These are phyloP conservation scores for Apiospora phragmitis DNA, from an alignment of 2,329 filamentous ascomycete genomes.

Conservation along the genomic window DNA sequence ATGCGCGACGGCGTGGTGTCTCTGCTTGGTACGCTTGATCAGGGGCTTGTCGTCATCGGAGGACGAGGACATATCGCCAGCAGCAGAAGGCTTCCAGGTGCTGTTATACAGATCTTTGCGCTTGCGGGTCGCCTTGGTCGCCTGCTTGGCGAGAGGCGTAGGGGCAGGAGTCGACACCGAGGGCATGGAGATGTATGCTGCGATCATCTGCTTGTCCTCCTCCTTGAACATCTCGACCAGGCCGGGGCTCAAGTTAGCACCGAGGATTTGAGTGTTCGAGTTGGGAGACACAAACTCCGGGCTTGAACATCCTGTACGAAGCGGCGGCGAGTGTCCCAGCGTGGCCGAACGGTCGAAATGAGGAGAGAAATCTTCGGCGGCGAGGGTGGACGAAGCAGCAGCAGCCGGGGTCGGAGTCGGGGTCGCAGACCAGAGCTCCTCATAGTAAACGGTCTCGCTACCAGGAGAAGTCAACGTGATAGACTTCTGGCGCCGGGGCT, in stretches of 20 bases:
- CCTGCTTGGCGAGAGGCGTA: neutral
- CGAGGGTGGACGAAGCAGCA: neutral
- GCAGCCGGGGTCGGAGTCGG: no score
- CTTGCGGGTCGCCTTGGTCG: neutral
- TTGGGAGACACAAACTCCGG: neutral
- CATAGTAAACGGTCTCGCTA: no score
- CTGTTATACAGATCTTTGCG: neutral
- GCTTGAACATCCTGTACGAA: accelerated
- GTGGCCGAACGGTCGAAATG: neutral
- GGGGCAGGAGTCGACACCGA: neutral
- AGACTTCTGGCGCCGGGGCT: no score
- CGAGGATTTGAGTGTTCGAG: neutral
- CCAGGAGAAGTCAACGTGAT: neutral
- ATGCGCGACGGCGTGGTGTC: neutral
- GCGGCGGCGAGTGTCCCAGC: neutral
- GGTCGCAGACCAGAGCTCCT: no score
- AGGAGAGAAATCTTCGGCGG: neutral
- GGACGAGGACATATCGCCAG: neutral
- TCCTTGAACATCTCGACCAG: neutral
- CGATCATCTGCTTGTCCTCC: neutral
- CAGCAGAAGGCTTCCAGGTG: neutral
- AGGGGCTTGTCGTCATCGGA: neutral
- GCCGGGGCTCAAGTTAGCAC: neutral
- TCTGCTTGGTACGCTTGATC: neutral
- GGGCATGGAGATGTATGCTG: neutral